Base-by-base conservation (phyloP, 495 filamentous ascomycete genomes). In the Aspergillus ostianus region DNA sequence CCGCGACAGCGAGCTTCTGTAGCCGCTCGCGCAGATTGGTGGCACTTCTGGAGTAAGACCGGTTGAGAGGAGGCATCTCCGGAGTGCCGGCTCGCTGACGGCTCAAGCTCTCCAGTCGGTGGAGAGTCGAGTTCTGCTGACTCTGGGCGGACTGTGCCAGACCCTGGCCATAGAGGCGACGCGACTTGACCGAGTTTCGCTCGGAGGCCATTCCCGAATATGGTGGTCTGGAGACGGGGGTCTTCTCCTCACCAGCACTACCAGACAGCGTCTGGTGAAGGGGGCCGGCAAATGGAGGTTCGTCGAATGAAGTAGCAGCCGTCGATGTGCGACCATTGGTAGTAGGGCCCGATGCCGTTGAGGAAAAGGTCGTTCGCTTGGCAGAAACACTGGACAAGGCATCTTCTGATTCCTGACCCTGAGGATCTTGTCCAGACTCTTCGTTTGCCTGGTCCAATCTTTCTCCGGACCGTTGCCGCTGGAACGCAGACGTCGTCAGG, bases 221-320 rank as follows among this genome's bases (percentile, higher is more conserved):
- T 76, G 80, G 7, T 45, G 64, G 30, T 51, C 66, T 67, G 15
- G 55, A 26, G 29, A 45, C 45, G 8, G 21, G 20, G 17, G 12
- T 27, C 26, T 26, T 49, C 7, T 63, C 65, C 10, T n/a, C 20
- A 9, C 56, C 51, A 19, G 51, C 48, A n/a, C 29, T 47, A 47
- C 36, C 36, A 15, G 36, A 41, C 36, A 41, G 5, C 13, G 36
- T 41, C 13, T 67, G 66, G 41, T 67, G 64, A 62, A 62, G 82
- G 67, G 70, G 79, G 78, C 62, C 80, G 21, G 74, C 72, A 2
- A 85, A 77, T 13, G 78, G 79, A 56, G 91, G 86, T 15, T 93
- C 97, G n/a, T 88, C 85, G 56, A 96, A 79, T 0, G 94, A 98
- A 5, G 93, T 98, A 6, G 93, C 94, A 45, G 91, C 92, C 18